Base-by-base conservation (phyloP, 441 rosid genomes). In the Mallotus japonicus region DNA sequence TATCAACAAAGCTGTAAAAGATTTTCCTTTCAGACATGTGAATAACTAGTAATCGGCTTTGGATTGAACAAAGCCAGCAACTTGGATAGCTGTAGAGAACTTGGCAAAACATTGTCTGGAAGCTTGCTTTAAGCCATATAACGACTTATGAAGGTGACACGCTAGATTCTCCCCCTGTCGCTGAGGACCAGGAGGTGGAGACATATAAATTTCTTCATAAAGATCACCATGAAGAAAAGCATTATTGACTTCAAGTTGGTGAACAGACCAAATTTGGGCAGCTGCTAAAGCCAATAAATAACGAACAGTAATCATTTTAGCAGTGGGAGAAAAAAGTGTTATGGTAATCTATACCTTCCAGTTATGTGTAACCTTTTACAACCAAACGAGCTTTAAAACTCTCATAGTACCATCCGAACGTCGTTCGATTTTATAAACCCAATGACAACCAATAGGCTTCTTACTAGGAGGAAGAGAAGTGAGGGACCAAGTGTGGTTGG, bases 221-320 rank as follows among this genome's bases (percentile, higher is more conserved):
- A 53, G 53, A 37, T 37, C 5, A 0, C 40, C 40, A 37, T 37
- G 40, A 37, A 37, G 40, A 37, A 37, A 37, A 37, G 40, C 40
- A 37, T 37, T 4, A 6, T 37, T 37, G 6, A 37, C 40, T 0
- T 37, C 40, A 37, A 37, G 47, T 67, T 67, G 47, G 19, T 67
- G 16, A 67, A 67, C 15, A 67, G 71, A 67, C 71, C 61, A 67
- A 67, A 51, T 67, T 1, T 51, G 13, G 10, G 60, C 8, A 4
- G 24, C 13, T 28, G 15, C 44, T 9, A 67, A 67, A 51, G 17
- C 47, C 22, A 53, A 67, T 67, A 67, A 24, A 16, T 49, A 24
- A 28, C 47, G 0, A 0, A 53, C 10, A 14, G 60, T 53, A 24
- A 67, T 8, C 71, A 67, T 51, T 67, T 67, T 67, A 67, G 47